These are phyloP conservation scores for Nakazawaea wyomingensis DNA, from an alignment of 805 yeast genomes.

Conservation along the genomic window DNA sequence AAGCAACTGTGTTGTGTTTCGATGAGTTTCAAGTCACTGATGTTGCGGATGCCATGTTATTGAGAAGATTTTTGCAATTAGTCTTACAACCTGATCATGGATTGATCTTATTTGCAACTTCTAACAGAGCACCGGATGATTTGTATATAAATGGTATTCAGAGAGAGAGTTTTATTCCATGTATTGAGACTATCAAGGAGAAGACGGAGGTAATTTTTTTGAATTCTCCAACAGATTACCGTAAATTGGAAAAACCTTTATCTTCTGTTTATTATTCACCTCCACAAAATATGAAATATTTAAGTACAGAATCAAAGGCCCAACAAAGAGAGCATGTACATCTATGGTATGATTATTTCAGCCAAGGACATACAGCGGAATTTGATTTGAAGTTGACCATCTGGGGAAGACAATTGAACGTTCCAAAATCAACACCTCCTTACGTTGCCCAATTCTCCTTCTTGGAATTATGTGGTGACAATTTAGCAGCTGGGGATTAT, in stretches of 20 bases:
- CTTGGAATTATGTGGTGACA: conserved; percentile 78
- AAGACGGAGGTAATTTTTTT: conserved; percentile 73
- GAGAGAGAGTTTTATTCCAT: conserved; percentile 86
- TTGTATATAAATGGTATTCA: conserved; percentile 92
- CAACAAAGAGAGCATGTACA: conserved; percentile 59
- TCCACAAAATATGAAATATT: conserved; percentile 51
- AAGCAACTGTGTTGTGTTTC: conserved; percentile 78
- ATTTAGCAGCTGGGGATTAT: conserved; percentile 93
- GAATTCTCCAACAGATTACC: conserved; percentile 90
- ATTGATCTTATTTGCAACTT: conserved; percentile 84
- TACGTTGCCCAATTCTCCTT: conserved; percentile 88
- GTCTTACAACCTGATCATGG: conserved; percentile 76
- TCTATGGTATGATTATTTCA: conserved; percentile 76
- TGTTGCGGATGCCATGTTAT: conserved; percentile 97
- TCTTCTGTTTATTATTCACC: conserved; percentile 78
- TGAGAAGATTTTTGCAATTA: conserved; percentile 66
- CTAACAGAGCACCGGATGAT: conserved; percentile 93
- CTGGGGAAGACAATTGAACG: conserved; percentile 82
- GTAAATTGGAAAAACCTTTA: conserved; percentile 80
- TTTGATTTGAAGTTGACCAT: conserved; percentile 41
- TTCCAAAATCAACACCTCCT: conserved; percentile 74
- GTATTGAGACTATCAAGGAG: conserved; percentile 72
- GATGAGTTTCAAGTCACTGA: conserved; percentile 98
- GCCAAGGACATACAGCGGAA: conserved; percentile 49
- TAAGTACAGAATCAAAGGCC: conserved; percentile 42